These are phyloP conservation scores for Colletotrichum lini DNA, from an alignment of 2,329 filamentous ascomycete genomes.

Conservation along the genomic window DNA sequence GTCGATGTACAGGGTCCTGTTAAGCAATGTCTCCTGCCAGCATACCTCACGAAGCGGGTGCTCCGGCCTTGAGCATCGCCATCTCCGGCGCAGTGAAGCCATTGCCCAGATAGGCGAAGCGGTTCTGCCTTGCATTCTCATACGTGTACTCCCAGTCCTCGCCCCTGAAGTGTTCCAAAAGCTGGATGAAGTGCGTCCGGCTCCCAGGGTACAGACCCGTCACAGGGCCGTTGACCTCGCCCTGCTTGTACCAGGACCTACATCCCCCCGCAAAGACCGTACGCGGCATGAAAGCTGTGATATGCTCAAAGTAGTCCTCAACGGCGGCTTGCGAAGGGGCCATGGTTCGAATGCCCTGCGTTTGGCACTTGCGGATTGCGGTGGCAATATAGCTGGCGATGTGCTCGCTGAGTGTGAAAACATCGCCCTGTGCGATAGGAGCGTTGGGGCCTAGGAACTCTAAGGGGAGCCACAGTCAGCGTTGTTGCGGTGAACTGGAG, in stretches of 20 bases:
- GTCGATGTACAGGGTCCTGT: constrained; percentile 10
- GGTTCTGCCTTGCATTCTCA: constrained; percentile 54
- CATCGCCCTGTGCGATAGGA: constrained; percentile 65
- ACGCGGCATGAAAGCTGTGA: constrained; percentile 65
- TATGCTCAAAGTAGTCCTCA: constrained; percentile 66
- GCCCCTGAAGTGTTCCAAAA: constrained; percentile 64
- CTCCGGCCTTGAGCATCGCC: constrained; percentile 39
- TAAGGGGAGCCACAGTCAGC: constrained; percentile 44
- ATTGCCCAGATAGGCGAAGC: constrained; percentile 68
- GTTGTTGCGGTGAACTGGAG: neutral
- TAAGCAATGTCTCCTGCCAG: neutral
- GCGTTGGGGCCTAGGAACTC: constrained; percentile 67
- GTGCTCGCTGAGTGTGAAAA: constrained; percentile 66
- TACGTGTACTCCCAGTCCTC: constrained; percentile 70
- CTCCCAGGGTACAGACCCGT: constrained; percentile 66
- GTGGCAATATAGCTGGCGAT: constrained; percentile 67
- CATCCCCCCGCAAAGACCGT: constrained; percentile 65
- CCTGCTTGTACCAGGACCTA: constrained; percentile 67
- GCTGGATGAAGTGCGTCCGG: constrained; percentile 67
- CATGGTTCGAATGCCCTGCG: constrained; percentile 63
- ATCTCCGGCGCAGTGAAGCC: constrained; percentile 64
- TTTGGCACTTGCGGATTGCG: constrained; percentile 64
- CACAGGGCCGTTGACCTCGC: constrained; percentile 59
- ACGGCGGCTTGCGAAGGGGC: constrained; percentile 62
- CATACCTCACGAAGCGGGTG: constrained; percentile 6